Evolutionary conservation across 169 alveolate species (phyloP).

Genomic region (Blepharisma undulans): DNA sequence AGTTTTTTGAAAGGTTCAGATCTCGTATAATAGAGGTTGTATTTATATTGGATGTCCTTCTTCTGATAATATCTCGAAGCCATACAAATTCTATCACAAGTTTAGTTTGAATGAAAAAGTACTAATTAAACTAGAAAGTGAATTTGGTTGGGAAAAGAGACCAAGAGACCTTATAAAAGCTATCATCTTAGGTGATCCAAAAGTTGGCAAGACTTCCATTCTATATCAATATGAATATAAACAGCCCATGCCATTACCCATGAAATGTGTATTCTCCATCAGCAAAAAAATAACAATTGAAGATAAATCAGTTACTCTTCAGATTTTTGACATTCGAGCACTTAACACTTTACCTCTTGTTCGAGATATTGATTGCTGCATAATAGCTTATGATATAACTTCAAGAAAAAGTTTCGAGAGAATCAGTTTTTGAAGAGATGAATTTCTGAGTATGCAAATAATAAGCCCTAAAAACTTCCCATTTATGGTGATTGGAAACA

Average conservation of each 20-base stretch:
- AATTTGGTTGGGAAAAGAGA: no score
- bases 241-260: conserved; percentile 97
- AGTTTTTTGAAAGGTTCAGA: no score
- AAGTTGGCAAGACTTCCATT: conserved; percentile 98
- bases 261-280: conserved; percentile 98
- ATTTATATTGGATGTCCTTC: no score
- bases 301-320: conserved; percentile 94
- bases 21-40: no score
- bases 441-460: conserved; percentile 93
- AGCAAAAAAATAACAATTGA: conserved; percentile 96
- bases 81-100: no score
- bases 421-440: conserved; percentile 99
- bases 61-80: no score
- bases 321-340: conserved; percentile 98
- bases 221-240: conserved; percentile 97
- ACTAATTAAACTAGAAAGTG: no score
- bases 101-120: no score
- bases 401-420: conserved; percentile 92
- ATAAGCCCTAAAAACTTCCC: conserved; percentile 95
- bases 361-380: conserved; percentile 99
- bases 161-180: no score
- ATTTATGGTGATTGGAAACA: conserved; percentile 96
- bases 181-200: conserved; percentile 99
- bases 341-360: conserved; percentile 98
- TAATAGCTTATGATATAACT: conserved; percentile 94